Evolutionary conservation across 805 yeast genomes (phyloP).

Genomic region (Metschnikowia borealis): DNA sequence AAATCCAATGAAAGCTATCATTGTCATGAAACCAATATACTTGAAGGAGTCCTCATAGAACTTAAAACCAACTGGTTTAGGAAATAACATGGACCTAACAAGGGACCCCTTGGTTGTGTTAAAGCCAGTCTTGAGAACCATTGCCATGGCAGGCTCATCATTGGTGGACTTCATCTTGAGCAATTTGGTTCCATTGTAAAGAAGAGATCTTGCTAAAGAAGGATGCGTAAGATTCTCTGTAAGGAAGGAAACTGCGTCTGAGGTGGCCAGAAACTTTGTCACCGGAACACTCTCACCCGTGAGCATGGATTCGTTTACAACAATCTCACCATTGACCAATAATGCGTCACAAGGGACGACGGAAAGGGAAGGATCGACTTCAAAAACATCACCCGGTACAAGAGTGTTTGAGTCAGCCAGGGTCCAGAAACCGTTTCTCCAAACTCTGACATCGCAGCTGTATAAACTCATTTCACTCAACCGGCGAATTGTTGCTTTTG

Average conservation of each 20-base stretch:
- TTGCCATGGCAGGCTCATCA: conserved; percentile 77
- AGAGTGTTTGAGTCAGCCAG: conserved; percentile 70
- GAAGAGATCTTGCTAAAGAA: conserved; percentile 64
- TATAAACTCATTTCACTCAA: conserved; percentile 70
- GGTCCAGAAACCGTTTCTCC: conserved; percentile 92
- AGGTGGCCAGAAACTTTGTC: conserved; percentile 65
- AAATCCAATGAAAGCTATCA: conserved; percentile 82
- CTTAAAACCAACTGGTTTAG: conserved; percentile 89
- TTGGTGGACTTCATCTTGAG: conserved; percentile 73
- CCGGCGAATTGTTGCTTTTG: conserved; percentile 67
- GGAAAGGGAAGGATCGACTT: conserved; percentile 76
- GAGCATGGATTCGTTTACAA: conserved; percentile 95
- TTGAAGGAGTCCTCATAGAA: conserved; percentile 93
- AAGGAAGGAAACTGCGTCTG: conserved; percentile 55
- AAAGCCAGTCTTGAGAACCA: conserved; percentile 88
- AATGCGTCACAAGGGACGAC: conserved; percentile 87
- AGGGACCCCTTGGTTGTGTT: conserved; percentile 93
- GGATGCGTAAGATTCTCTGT: conserved; percentile 61
- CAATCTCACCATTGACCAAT: conserved; percentile 85
- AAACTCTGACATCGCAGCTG: conserved; percentile 79
- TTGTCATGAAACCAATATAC: conserved; percentile 91
- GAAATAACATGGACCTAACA: conserved; percentile 93
- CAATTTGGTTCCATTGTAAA: conserved; percentile 87
- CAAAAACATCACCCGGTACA: conserved; percentile 95
- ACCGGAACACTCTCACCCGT: conserved; percentile 99